Evolutionary conservation across 108 stramenopile species (phyloP), one percentile per base, ranked within the genome.

Genomic region (Stephanodiscus triporus): DNA sequence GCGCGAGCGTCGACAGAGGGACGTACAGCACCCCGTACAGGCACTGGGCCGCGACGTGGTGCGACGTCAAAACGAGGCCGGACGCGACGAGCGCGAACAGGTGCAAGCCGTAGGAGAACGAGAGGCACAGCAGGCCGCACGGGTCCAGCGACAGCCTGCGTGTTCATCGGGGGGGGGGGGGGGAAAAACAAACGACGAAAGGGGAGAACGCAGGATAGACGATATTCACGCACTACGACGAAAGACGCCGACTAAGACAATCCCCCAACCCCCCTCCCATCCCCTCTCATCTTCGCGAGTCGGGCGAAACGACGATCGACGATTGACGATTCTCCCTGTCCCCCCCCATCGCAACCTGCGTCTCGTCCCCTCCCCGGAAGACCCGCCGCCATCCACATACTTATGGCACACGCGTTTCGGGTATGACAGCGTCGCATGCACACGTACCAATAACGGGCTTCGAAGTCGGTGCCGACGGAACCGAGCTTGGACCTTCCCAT

Each of bases 131-230:
- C 17, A 88, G 62, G 6, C 92, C 92, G 53, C 88, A 91, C 16
- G 72, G 67, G 76, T 94, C 88, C 50, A 91, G 78, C 24, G 87
- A 83, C 38, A 87, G 85, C 93, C 92, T 45, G 16, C n/a, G n/a
- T n/a, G 14, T 45, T 17, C 16, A 16, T 45, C 43, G 43, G 11
- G 13, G 43, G 4, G 8, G 40, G 40, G 9, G 11, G 40, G 1
- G 9, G 40, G 40, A 9, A 11, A 90, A 49, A 7, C 2, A 49
- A 49, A 49, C n/a, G 53, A 9, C 8, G 23, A 23, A 22, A 23
- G 26, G 53, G 23, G 26, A 14, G 24, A 53, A 53, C 51, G 8
- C 8, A 17, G 51, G 23, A 50, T 20, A 20, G 9, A n/a, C 20
- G 9, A 20, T 9, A 4, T 3, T 50, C 17, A 4, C 49, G 20